Percentiles rank a stretch among this genome's conserved stretches.
Conservation (phyloP, 306 rosid genomes). For the Elaeagnus macrophylla region DNA sequence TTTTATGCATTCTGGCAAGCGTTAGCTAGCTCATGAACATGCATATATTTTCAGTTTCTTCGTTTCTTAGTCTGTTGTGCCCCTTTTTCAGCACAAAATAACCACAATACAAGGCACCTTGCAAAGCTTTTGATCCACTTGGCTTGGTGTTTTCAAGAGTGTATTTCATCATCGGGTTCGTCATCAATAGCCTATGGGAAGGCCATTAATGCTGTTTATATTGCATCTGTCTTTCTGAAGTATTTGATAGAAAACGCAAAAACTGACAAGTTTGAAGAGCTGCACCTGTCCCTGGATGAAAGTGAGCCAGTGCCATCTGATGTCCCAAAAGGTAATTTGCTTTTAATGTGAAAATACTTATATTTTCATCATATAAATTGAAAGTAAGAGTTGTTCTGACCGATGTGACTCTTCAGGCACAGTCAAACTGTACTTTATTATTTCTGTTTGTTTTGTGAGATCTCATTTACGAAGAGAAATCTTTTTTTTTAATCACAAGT, state of each 20-base stretch:
- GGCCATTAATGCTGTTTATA: slow-evolving; percentile 77
- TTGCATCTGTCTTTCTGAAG: slow-evolving; percentile 75
- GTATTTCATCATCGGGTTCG: slow-evolving; percentile 51
- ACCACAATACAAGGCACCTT: slow-evolving; percentile 70
- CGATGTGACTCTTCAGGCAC: not conserved
- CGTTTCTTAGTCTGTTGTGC: not conserved
- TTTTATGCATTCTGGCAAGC: not conserved
- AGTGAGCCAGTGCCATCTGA: slow-evolving; percentile 42
- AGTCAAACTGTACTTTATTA: not conserved
- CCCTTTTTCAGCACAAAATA: slow-evolving; percentile 64
- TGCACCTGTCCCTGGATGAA: slow-evolving; percentile 55
- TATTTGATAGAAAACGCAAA: slow-evolving; percentile 63
- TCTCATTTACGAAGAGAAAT: too few relatives aligned
- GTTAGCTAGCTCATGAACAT: not conserved
- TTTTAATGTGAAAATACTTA: not conserved
- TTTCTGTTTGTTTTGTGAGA: too few relatives aligned
- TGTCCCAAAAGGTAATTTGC: slow-evolving; percentile 49
- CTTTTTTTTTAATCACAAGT: too few relatives aligned
- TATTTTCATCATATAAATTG: too few relatives aligned
- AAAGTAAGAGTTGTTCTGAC: not conserved
- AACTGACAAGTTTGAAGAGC: slow-evolving; percentile 40
- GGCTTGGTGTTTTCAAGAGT: slow-evolving; percentile 75
- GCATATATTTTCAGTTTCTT: not conserved
- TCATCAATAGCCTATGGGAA: slow-evolving; percentile 52
- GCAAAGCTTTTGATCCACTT: slow-evolving; percentile 85